These are phyloP conservation scores for Phytophthora sp. DNA, from an alignment of 352 stramenopile genomes.

Conservation along the genomic window DNA sequence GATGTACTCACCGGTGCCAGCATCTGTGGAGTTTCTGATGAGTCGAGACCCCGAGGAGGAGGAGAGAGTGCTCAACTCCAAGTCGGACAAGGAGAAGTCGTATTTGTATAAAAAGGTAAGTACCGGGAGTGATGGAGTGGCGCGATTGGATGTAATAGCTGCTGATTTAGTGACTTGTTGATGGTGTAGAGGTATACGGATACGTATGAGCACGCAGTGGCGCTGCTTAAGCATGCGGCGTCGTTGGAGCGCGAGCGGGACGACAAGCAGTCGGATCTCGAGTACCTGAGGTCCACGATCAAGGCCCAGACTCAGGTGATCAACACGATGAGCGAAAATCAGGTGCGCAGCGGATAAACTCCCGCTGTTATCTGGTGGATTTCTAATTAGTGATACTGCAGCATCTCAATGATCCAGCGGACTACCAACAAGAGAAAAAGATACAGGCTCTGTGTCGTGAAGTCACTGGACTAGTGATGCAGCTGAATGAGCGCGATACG, in stretches of 20 bases:
- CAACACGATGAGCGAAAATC: constrained; percentile 50
- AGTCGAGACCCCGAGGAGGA: constrained; percentile 65
- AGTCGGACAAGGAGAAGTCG: constrained; percentile 65
- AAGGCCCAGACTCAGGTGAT: constrained; percentile 64
- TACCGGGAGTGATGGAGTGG: background rate
- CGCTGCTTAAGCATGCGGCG: constrained; percentile 51
- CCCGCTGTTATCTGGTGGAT: background rate
- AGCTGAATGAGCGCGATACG: constrained; percentile 61
- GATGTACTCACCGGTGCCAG: constrained; percentile 28
- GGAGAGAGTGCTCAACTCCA: constrained; percentile 56
- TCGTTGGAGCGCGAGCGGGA: constrained; percentile 47
- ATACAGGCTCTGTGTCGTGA: constrained; percentile 66
- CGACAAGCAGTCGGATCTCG: constrained; percentile 50
- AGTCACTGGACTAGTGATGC: constrained; percentile 57
- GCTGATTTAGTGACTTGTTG: background rate
- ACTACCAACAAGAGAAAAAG: constrained; percentile 54
- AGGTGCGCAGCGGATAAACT: constrained; percentile 30
- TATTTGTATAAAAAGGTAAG: constrained; percentile 83
- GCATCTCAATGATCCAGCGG: constrained; percentile 35
- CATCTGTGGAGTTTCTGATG: constrained; percentile 65
- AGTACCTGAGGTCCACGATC: constrained; percentile 55
- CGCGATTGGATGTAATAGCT: background rate
- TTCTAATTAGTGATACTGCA: constrained; percentile 24
- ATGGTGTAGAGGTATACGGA: constrained; percentile 65
- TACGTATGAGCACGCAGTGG: constrained; percentile 64